Percentiles rank a stretch among this genome's conserved stretches.
These are phyloP conservation scores for Tuber umbilicatum DNA, from an alignment of 495 filamentous ascomycete genomes.

Conservation along the genomic window DNA sequence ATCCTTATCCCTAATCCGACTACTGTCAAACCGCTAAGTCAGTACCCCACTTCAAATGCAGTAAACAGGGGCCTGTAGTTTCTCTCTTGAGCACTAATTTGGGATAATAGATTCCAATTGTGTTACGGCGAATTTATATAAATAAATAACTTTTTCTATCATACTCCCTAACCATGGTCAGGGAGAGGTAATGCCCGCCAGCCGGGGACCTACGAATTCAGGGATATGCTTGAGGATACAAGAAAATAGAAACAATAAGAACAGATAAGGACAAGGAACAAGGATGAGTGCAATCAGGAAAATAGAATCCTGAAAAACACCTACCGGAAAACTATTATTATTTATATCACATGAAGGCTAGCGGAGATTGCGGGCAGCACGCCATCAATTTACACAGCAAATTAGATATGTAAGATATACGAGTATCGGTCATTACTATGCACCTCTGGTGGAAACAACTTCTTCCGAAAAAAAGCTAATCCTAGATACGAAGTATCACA, in stretches of 20 bases:
- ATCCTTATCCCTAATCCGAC: not conserved
- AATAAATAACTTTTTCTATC: not conserved
- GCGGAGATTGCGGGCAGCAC: not conserved
- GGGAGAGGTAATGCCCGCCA: not conserved
- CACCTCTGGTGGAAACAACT: not conserved
- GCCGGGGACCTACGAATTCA: not conserved
- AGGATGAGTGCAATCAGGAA: not conserved
- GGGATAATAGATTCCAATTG: not conserved
- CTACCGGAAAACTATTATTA: not conserved
- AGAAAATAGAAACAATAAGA: not conserved
- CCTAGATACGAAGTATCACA: not conserved
- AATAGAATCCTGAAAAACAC: not conserved
- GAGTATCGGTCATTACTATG: not conserved
- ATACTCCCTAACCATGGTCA: not conserved
- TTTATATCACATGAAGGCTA: not conserved
- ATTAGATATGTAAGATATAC: not conserved
- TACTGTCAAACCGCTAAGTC: not conserved
- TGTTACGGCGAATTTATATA: not conserved
- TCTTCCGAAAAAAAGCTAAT: not conserved
- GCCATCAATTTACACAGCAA: not conserved
- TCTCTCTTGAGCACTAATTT: not conserved
- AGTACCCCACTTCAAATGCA: not conserved
- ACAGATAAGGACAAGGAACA: not conserved
- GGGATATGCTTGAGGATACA: not conserved
- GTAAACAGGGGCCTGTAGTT: not conserved